Conservation (phyloP, 2,329 filamentous ascomycete genomes). For the Talaromyces sp. region DNA sequence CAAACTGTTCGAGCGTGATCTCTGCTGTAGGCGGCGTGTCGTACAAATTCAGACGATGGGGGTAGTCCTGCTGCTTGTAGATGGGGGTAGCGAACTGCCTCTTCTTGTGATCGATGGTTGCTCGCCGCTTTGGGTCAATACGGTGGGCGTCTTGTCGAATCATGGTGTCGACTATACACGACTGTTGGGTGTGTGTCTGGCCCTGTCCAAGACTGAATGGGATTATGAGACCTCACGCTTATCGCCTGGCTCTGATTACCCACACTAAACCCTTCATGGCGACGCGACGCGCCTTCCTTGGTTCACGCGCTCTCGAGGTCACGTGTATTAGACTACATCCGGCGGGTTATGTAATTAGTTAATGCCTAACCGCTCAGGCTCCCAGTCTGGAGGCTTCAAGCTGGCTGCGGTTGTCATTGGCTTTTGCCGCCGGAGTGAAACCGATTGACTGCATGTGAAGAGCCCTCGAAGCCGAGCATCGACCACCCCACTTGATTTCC, state of each 20-base stretch:
- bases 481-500: not conserved
- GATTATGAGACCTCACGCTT: not conserved
- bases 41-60: constrained; percentile 91
- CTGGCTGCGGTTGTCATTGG: too few species aligned
- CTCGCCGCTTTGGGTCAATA: constrained; percentile 70
- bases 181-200: not conserved
- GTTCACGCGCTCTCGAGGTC: constrained; percentile 7
- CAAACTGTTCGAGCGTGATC: constrained; percentile 94
- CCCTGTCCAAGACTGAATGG: not conserved
- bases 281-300: constrained; percentile 17
- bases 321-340: too few species aligned
- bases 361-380: too few species aligned
- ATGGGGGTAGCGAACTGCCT: constrained; percentile 79
- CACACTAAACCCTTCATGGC: not conserved
- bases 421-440: too few species aligned
- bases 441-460: too few species aligned
- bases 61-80: constrained; percentile 79
- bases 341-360: too few species aligned
- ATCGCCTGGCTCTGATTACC: not conserved
- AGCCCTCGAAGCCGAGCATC: too few species aligned
- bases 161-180: constrained; percentile 32
- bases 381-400: too few species aligned
- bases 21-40: constrained; percentile 83
- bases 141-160: constrained; percentile 47
- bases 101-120: constrained; percentile 76